Evolutionary conservation across 305 asterid species (phyloP), one percentile per base, ranked within the genome.

Genomic region (Andrographis paniculata): DNA sequence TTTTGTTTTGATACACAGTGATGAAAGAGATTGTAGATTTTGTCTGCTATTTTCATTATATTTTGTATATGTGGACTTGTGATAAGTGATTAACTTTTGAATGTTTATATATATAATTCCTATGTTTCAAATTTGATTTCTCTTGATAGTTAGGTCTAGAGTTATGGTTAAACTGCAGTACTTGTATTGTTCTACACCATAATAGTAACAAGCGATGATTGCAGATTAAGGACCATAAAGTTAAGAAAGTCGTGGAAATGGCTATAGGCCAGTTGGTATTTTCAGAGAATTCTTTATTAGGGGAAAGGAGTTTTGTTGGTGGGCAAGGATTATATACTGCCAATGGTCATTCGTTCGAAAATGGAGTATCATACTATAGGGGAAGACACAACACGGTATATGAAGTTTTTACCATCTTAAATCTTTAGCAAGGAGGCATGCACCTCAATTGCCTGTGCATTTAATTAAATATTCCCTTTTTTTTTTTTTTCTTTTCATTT

Each of bases 221-320:
- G 66, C 92, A 82, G 94, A 82, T 86, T 67, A 79, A 73, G 80
- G 93, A 82, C 58, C 78, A 66, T 53, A 70, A 68, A 66, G 71
- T 46, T 41, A 82, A 79, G 73, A 58, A 49, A 64, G 76, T 68
- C 45, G 68, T 54, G 58, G 74, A 77, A 67, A 62, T 74, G 71
- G 82, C 73, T 40, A 50, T 27, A 49, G 44, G 68, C 48, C 75
- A 58, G 50, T 51, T 63, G 39, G 69, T 79, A 37, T 65, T 70
- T 30, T 82, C 84, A 44, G 94, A 86, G 69, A 86, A 79, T 66
- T 73, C 86, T 42, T 74, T 86, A 47, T 64, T 83, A 73, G 84
- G 75, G 48, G 93, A 79, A 50, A 77, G 67, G 50, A 73, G 86
- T 59, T 77, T 64, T 52, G 43, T 31, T 21, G 50, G 64, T 56